phyloP scores from a whole-genome alignment of 495 filamentous ascomycete species.

The Podospora pseudoanserina region DNA sequence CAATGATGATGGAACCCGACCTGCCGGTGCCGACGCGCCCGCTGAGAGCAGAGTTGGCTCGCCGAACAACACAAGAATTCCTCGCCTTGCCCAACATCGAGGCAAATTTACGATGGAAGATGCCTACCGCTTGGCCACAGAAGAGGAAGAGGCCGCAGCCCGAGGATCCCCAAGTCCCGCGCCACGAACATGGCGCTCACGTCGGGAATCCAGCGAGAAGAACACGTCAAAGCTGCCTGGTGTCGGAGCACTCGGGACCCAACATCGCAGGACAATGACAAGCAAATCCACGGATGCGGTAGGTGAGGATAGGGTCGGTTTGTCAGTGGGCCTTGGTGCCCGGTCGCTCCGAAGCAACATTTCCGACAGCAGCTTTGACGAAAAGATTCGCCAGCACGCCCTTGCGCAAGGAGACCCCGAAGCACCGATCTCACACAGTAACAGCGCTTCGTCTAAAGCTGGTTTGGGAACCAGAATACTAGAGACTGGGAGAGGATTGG shows the following conservation, averaged over 20 bases:
- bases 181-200: constrained; percentile 36
- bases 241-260: constrained; percentile 10
- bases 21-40: constrained; percentile 14
- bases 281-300: constrained; percentile 4
- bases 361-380: constrained; percentile 32
- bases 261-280: neutral
- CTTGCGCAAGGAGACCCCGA: constrained; percentile 17
- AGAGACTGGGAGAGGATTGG: constrained; percentile 34
- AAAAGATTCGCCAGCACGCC: constrained; percentile 29
- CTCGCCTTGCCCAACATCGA: constrained; percentile 32
- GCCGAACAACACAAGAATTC: constrained; percentile 38
- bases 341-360: constrained; percentile 21
- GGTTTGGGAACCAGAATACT: constrained; percentile 31
- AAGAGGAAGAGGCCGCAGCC: constrained; percentile 39
- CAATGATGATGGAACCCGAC: constrained; percentile 18
- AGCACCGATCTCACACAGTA: constrained; percentile 27
- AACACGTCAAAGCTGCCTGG: constrained; percentile 19
- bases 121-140: constrained; percentile 42
- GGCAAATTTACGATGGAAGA: constrained; percentile 37
- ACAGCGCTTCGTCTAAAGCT: constrained; percentile 32
- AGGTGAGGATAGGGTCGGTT: constrained; percentile 18
- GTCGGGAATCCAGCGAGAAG: constrained; percentile 28
- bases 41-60: constrained; percentile 26
- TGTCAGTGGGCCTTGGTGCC: constrained; percentile 12
- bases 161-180: constrained; percentile 49